Conservation (phyloP, 352 stramenopile species). For the Globisporangium paroecandrum region DNA sequence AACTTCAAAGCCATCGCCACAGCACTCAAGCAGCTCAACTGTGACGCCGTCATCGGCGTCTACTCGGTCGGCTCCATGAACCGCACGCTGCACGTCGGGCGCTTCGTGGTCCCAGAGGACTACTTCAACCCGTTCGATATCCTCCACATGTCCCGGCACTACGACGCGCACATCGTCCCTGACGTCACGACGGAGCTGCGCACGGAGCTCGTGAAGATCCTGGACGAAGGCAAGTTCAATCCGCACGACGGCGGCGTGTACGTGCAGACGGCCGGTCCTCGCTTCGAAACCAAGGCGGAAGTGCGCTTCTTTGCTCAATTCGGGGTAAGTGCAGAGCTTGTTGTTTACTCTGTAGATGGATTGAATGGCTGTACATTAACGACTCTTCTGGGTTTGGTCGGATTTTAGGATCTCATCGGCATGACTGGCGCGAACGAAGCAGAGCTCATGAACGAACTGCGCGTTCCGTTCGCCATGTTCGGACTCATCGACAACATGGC, state of each 20-base stretch:
- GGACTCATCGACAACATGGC: constrained; percentile 87
- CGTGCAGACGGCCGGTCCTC: constrained; percentile 79
- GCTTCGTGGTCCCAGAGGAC: constrained; percentile 80
- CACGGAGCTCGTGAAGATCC: constrained; percentile 38
- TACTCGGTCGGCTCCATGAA: constrained; percentile 89
- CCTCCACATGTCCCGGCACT: constrained; percentile 74
- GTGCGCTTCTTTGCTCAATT: constrained; percentile 87
- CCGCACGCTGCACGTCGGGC: constrained; percentile 38
- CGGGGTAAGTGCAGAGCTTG: constrained; percentile 26
- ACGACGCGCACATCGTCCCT: constrained; percentile 84
- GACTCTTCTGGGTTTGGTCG: neutral
- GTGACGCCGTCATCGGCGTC: constrained; percentile 72
- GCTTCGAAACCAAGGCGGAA: constrained; percentile 90
- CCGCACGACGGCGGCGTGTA: constrained; percentile 80
- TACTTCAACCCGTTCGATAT: constrained; percentile 89
- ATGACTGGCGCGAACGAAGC: constrained; percentile 89
- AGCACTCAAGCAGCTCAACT: constrained; percentile 56
- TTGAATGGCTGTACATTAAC: neutral
- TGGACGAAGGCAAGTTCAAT: constrained; percentile 40
- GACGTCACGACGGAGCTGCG: constrained; percentile 52
- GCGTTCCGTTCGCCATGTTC: constrained; percentile 83
- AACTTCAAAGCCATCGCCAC: constrained; percentile 80
- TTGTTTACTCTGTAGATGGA: neutral
- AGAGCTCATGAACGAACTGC: constrained; percentile 80
- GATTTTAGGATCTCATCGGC: constrained; percentile 66